Base-by-base conservation (phyloP, 371 early-diverging fungal genomes). In the Rhizopus arrhizus region DNA sequence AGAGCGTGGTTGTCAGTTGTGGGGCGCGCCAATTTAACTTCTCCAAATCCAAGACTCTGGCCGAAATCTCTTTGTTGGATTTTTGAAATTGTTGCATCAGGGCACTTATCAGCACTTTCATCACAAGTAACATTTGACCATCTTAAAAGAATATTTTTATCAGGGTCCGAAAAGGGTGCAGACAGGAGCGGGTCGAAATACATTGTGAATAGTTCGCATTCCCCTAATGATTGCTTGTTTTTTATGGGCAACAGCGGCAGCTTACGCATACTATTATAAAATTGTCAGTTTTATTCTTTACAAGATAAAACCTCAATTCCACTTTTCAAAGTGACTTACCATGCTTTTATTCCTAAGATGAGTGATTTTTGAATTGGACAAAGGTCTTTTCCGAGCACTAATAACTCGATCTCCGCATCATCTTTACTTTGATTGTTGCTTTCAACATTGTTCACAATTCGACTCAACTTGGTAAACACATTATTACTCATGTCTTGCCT, bases 51-150 rank as follows among this genome's bases (percentile, higher is more conserved):
- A 54, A 47, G 56, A 40, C 59, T 64, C 13, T 5, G 64, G 4
- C 64, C 64, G 38, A 53, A 64, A 53, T 57, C 47, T 31, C 57
- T 15, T 54, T 64, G 58, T 13, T 47, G 40, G 13, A 64, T 53
- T 34, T 62, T 54, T 7, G 64, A 53, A 47, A 64, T 57, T 22
- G 55, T 58, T 47, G 58, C 58, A 64, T 64, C 64, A 58, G 55
- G 57, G 52, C 53, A 55, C 45, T 38, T 58, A 15, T 58, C 63
- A n/a, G 29, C 63, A 53, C 58, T 63, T 56, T 56, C 58, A 53
- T 63, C 58, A 55, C 61, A 35, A 22, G 52, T 59, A 42, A 5
- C 43, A 42, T 42, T 42, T 42, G 43, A 42, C 12, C 43, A 8
- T 42, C 43, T 9, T 42, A 42, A 42, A 42, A 42, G 43, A 42